Conservation (phyloP, 2,329 filamentous ascomycete species). For the Neopestalotiopsis sp. region DNA sequence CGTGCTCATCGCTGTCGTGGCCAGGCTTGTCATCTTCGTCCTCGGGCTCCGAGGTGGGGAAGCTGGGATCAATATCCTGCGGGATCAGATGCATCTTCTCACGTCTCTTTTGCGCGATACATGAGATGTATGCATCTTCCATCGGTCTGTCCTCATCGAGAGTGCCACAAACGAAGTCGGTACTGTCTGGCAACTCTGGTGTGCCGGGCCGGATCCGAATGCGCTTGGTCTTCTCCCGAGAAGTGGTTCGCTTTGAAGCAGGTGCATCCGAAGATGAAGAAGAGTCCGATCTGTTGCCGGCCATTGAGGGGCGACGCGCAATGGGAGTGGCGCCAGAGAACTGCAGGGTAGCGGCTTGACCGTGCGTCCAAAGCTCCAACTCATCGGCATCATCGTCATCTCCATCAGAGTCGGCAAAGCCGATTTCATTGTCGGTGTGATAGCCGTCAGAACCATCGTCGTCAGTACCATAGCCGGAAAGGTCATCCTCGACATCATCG, state of each 20-base stretch:
- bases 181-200: constrained; percentile 92
- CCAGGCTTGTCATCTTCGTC: constrained; percentile 71
- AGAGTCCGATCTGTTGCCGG: constrained; percentile 63
- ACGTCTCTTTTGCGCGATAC: constrained; percentile 79
- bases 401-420: constrained; percentile 72
- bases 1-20: constrained; percentile 69
- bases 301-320: constrained; percentile 46
- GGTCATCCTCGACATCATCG: constrained; percentile 63
- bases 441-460: constrained; percentile 69
- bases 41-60: constrained; percentile 92
- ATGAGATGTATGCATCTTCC: constrained; percentile 92
- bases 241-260: constrained; percentile 35
- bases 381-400: constrained; percentile 73
- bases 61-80: constrained; percentile 98
- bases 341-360: constrained; percentile 45
- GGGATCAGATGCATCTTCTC: constrained; percentile 83
- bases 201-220: constrained; percentile 70
- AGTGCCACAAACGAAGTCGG: constrained; percentile 98
- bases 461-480: constrained; percentile 65
- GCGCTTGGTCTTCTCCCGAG: constrained; percentile 41
- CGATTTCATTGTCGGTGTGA: constrained; percentile 74
- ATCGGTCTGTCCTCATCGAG: constrained; percentile 92
- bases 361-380: constrained; percentile 61
- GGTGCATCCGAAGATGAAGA: constrained; percentile 58
- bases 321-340: constrained; percentile 42